Evolutionary conservation across 164 flowering plant species (phyloP).

Genomic region (Euptelea pleiosperma): DNA sequence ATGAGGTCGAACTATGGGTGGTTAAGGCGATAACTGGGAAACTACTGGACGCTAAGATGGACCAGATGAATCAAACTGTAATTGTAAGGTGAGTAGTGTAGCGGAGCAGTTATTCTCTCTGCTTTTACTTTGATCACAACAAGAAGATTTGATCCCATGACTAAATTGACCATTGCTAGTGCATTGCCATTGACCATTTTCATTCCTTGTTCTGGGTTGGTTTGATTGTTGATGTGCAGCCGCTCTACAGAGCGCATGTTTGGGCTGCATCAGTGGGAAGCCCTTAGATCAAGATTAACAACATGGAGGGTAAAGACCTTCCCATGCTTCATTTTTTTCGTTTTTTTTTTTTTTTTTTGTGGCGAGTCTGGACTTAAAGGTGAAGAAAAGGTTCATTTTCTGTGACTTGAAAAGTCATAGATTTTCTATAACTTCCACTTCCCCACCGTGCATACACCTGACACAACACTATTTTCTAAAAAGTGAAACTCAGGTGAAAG

Average conservation of each 20-base stretch:
- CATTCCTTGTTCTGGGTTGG: background rate
- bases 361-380: too few relatives aligned
- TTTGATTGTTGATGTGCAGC: constrained; percentile 39
- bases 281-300: constrained; percentile 62
- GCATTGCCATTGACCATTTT: background rate
- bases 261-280: constrained; percentile 74
- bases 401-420: too few relatives aligned
- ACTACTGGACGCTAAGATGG: constrained; percentile 87
- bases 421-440: too few relatives aligned
- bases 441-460: too few relatives aligned
- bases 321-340: background rate
- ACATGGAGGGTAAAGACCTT: constrained; percentile 72
- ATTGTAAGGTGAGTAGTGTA: constrained; percentile 55
- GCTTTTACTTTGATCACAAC: background rate
- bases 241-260: constrained; percentile 73
- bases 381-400: too few relatives aligned
- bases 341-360: background rate
- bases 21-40: constrained; percentile 86
- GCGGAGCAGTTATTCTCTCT: background rate
- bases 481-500: too few relatives aligned
- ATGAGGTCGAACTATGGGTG: constrained; percentile 94
- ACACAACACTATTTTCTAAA: too few relatives aligned
- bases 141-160: background rate
- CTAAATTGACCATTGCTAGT: background rate
- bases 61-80: constrained; percentile 85